Conservation (phyloP, 2,329 filamentous ascomycete species). For the Ascochyta clinopodiicola region DNA sequence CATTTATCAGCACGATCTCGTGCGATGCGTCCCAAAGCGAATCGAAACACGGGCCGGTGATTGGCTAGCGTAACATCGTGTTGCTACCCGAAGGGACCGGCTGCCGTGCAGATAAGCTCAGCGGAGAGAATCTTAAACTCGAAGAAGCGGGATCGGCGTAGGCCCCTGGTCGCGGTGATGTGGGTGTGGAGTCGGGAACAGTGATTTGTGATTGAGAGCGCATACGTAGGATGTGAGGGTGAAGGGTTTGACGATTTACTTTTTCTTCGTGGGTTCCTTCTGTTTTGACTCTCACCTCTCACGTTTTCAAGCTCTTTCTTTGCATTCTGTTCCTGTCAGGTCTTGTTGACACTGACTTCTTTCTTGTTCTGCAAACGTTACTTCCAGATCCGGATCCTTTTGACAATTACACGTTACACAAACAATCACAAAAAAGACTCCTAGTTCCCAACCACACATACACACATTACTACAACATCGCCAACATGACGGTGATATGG, state of each 20-base stretch:
- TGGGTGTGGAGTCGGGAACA: conserved; percentile 2
- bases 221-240: conserved; percentile 8
- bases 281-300: neutral
- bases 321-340: neutral
- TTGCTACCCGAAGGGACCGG: neutral
- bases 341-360: neutral
- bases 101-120: conserved; percentile 10
- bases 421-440: neutral
- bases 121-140: conserved; percentile 7
- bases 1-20: conserved; percentile 7
- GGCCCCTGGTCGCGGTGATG: conserved; percentile 1
- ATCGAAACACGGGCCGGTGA: neutral
- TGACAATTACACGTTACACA: neutral
- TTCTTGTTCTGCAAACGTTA: neutral
- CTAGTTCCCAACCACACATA: neutral
- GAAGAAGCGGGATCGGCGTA: conserved; percentile 1
- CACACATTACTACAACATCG: neutral
- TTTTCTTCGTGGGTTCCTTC: neutral
- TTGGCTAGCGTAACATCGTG: neutral
- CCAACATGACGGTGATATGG: conserved; percentile 58
- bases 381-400: neutral
- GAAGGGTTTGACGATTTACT: neutral
- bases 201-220: conserved; percentile 1
- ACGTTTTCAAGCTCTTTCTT: neutral
- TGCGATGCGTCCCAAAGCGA: neutral